Conservation (phyloP, 2,329 filamentous ascomycete species). For the Rutstroemia sp. region DNA sequence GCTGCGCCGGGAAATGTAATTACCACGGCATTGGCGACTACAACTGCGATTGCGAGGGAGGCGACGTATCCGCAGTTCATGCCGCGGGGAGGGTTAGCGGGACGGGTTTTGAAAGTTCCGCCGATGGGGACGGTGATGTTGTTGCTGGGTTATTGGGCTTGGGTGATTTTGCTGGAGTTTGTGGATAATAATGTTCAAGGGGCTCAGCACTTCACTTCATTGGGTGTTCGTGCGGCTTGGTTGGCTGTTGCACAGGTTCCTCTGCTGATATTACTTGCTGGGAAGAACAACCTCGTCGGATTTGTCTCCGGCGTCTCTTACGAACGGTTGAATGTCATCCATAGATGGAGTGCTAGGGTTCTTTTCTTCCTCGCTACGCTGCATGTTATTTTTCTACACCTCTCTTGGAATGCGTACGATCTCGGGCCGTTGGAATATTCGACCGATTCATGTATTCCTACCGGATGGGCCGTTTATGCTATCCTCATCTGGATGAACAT, state of each 20-base stretch:
- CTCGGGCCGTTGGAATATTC: conserved; percentile 21
- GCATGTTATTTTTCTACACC: conserved; percentile 21
- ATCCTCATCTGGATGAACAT: conserved; percentile 59
- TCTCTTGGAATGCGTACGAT: conserved; percentile 22
- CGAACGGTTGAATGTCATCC: conserved; percentile 65
- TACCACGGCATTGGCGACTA: conserved; percentile 22
- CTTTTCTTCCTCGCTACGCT: conserved; percentile 55
- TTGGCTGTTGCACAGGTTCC: conserved; percentile 57
- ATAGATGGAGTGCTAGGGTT: conserved; percentile 63
- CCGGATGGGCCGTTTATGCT: conserved; percentile 57
- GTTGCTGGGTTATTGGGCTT: conserved; percentile 32
- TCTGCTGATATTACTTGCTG: conserved; percentile 53
- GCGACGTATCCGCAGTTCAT: conserved; percentile 30
- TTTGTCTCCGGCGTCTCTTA: conserved; percentile 55
- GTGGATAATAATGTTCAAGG: conserved; percentile 30
- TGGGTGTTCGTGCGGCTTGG: conserved; percentile 61
- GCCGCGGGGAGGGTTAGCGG: conserved; percentile 11
- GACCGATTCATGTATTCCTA: conserved; percentile 28
- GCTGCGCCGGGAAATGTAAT: conserved; percentile 27
- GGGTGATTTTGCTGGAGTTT: conserved; percentile 33
- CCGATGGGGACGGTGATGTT: conserved; percentile 32
- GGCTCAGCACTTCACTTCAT: conserved; percentile 20
- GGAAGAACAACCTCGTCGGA: conserved; percentile 53
- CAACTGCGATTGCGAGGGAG: conserved; percentile 31
- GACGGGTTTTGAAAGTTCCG: conserved; percentile 20